Conservation (phyloP, 257 asterid species). For the Phtheirospermum japonicum region DNA sequence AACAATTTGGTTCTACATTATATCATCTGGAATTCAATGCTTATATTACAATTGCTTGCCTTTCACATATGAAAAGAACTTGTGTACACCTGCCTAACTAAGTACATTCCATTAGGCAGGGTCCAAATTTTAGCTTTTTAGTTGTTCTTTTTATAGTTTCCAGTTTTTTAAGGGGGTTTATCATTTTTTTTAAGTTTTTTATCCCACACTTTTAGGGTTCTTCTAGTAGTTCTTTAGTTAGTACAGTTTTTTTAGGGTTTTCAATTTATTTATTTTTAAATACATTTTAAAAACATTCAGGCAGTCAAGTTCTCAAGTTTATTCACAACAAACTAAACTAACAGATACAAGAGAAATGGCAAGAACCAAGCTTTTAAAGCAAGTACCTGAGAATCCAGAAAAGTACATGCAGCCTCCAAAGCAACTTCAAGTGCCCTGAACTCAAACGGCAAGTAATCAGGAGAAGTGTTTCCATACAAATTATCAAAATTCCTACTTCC, state of each 20-base stretch:
- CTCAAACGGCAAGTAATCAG: slow-evolving; percentile 98
- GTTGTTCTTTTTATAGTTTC: too few species aligned
- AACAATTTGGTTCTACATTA: slow-evolving; percentile 17
- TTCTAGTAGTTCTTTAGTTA: too few species aligned
- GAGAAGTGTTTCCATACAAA: slow-evolving; percentile 63
- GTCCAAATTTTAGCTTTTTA: too few species aligned
- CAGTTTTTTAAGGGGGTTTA: too few species aligned
- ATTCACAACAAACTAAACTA: slow-evolving; percentile 4
- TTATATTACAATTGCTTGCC: neutral
- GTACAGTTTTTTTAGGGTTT: too few species aligned
- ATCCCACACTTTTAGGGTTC: too few species aligned
- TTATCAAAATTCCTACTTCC: slow-evolving; percentile 70
- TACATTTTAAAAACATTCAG: slow-evolving; percentile 11
- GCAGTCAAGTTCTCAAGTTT: neutral
- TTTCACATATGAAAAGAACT: neutral
- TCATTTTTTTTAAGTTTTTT: too few species aligned
- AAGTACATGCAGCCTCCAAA: slow-evolving; percentile 94
- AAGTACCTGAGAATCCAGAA: slow-evolving; percentile 89
- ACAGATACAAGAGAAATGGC: slow-evolving; percentile 3
- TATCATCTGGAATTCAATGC: slow-evolving; percentile 5
- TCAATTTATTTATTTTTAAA: too few species aligned
- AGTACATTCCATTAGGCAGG: too few species aligned
- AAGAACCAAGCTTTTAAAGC: slow-evolving; percentile 14
- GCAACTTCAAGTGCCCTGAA: slow-evolving; percentile 99
- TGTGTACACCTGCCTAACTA: too few species aligned